Evolutionary conservation across 2,329 filamentous ascomycete species (phyloP), one percentile per base, ranked within the genome.

Genomic region (Bretziella fagacearum): DNA sequence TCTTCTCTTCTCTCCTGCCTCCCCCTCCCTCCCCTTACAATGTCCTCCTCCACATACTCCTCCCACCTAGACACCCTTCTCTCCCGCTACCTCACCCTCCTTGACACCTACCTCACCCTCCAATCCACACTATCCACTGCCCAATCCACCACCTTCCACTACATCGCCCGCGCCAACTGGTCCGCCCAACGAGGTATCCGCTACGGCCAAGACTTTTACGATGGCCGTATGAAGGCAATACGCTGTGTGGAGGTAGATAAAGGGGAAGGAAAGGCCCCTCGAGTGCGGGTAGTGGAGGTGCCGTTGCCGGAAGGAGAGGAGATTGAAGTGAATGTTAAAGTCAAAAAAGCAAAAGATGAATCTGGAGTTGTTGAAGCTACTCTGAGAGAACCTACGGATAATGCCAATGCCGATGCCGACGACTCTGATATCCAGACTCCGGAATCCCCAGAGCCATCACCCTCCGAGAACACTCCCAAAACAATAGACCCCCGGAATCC

Each of bases 111-210:
- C 63, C 73, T 74, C 10, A 59, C 60, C 17, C 69, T 81, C 2
- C 73, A 74, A 50, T 57, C 63, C 22, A 58, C 68, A 36, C 67
- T 86, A 30, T 65, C 66, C 36, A 56, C 59, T 10, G 62, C 73
- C 17, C 71, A 84, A 53, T 63, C 69, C 17, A 62, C 63, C 44
- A 68, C 81, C 53, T 73, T 68, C 56, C 69, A 72, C 48, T 63
- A 66, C 53, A 66, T 87, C 33, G 79, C 82, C n/a, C 73, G 81
- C 49, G 82, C 83, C 52, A 85, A 86, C 62, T 86, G 84, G 61
- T 65, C 73, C 23, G 74, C 73, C n/a, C 68, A 74, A 56, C 65
- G 73, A 10, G 72, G 77, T 26, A 59, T 74, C 52, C 67, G 74
- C 35, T 86, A 81, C 57, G 81, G 81, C 2, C 70, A 67, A 52